phyloP scores from a whole-genome alignment of 352 stramenopile genomes.

The Globisporangium spinosum region DNA sequence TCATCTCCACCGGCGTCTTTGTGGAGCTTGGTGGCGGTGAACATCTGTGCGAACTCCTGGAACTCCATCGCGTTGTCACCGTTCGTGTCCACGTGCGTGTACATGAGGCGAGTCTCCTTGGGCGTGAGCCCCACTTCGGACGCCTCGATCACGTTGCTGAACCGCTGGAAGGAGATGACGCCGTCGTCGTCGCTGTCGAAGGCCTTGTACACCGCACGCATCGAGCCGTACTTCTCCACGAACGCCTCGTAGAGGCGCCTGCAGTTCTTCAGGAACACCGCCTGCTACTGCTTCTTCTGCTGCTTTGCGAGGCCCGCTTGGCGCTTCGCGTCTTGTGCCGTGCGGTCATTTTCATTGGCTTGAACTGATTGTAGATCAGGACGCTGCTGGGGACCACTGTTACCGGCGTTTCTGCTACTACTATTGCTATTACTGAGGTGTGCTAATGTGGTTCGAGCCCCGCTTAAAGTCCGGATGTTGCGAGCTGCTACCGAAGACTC shows the following conservation, averaged over 20 bases:
- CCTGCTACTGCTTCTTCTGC: constrained; percentile 20
- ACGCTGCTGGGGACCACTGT: background rate
- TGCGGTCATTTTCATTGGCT: background rate
- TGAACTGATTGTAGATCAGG: background rate
- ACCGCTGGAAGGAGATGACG: constrained; percentile 71
- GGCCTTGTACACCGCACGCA: constrained; percentile 70
- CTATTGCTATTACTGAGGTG: background rate
- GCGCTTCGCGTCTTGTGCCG: background rate
- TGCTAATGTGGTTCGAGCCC: background rate
- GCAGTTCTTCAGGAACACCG: constrained; percentile 35
- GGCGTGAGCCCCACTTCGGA: constrained; percentile 49
- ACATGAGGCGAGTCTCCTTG: constrained; percentile 43
- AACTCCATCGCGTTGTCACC: constrained; percentile 72
- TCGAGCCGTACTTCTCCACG: constrained; percentile 70
- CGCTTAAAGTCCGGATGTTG: constrained; percentile 8
- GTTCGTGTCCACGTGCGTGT: constrained; percentile 56
- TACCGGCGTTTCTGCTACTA: background rate
- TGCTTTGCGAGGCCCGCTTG: background rate
- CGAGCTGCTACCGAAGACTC: background rate
- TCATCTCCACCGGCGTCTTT: background rate
- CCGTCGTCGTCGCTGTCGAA: constrained; percentile 67
- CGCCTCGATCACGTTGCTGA: constrained; percentile 68
- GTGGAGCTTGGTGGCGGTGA: constrained; percentile 30
- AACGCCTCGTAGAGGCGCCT: constrained; percentile 60
- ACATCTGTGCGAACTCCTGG: constrained; percentile 73